Evolutionary conservation across 2,329 filamentous ascomycete genomes (phyloP).

Genomic region (Corinectria fuckeliana): DNA sequence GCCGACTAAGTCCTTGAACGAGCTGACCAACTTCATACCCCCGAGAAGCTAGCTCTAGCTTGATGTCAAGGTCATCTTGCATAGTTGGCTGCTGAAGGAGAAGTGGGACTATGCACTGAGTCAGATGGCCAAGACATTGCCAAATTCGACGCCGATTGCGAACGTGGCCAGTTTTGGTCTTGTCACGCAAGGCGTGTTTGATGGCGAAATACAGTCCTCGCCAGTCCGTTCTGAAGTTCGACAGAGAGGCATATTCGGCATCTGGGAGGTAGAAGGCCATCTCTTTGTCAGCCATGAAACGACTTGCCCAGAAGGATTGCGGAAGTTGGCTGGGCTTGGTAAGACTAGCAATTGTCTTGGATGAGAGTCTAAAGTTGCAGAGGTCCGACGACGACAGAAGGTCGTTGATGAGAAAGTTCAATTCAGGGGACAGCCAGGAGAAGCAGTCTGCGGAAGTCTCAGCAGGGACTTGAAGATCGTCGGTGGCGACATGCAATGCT

Average conservation of each 20-base stretch:
- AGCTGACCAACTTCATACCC: neutral
- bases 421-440: neutral
- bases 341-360: neutral
- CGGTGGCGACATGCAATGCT: neutral
- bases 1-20: neutral
- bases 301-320: constrained; percentile 20
- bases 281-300: constrained; percentile 4
- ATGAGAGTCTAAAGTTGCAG: constrained; percentile 12
- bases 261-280: constrained; percentile 3
- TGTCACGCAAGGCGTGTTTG: neutral
- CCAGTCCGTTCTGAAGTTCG: neutral
- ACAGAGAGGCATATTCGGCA: rapidly evolving
- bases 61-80: rapidly evolving
- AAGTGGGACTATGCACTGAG: neutral
- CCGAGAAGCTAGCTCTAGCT: neutral
- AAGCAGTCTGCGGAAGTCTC: neutral
- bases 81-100: neutral
- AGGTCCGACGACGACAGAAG: neutral
- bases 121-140: neutral
- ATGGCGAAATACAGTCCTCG: neutral
- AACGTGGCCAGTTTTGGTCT: neutral
- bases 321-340: neutral
- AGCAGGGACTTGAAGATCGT: neutral
- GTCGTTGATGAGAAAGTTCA: neutral
- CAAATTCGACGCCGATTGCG: neutral